Evolutionary conservation across 2,329 filamentous ascomycete species (phyloP).

Genomic region (Bipolaris victoriae): DNA sequence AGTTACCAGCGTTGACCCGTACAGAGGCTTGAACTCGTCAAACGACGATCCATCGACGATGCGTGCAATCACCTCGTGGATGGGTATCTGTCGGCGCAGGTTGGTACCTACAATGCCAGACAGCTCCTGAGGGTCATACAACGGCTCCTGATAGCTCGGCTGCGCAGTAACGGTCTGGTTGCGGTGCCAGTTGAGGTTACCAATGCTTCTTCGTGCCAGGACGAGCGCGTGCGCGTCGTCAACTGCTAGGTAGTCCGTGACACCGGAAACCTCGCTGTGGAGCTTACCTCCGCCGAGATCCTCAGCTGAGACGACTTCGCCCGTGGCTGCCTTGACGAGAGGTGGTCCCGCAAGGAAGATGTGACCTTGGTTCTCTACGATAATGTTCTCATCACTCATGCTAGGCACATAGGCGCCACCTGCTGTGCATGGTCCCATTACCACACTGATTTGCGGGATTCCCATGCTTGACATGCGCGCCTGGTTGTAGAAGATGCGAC

Average conservation of each 20-base stretch:
- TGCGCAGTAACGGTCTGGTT: conserved; percentile 41
- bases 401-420: conserved; percentile 95
- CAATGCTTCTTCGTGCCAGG: conserved; percentile 80
- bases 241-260: conserved; percentile 93
- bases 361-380: conserved; percentile 93
- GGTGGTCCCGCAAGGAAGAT: conserved; percentile 96
- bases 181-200: conserved; percentile 86
- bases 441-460: conserved; percentile 91
- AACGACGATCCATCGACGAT: conserved; percentile 92
- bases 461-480: conserved; percentile 87
- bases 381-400: conserved; percentile 98
- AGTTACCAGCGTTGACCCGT: conserved; percentile 87
- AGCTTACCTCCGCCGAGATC: conserved; percentile 88
- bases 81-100: conserved; percentile 81
- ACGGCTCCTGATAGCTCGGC: conserved; percentile 70
- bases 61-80: conserved; percentile 88
- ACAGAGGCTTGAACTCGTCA: conserved; percentile 91
- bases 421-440: conserved; percentile 97
- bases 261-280: conserved; percentile 88
- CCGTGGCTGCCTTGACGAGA: conserved; percentile 93
- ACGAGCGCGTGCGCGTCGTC: conserved; percentile 91
- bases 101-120: conserved; percentile 90
- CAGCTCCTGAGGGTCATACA: conserved; percentile 81
- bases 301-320: conserved; percentile 88
- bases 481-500: conserved; percentile 98